Base-by-base conservation (phyloP, 345 rosid species). In the Brassica carinata region DNA sequence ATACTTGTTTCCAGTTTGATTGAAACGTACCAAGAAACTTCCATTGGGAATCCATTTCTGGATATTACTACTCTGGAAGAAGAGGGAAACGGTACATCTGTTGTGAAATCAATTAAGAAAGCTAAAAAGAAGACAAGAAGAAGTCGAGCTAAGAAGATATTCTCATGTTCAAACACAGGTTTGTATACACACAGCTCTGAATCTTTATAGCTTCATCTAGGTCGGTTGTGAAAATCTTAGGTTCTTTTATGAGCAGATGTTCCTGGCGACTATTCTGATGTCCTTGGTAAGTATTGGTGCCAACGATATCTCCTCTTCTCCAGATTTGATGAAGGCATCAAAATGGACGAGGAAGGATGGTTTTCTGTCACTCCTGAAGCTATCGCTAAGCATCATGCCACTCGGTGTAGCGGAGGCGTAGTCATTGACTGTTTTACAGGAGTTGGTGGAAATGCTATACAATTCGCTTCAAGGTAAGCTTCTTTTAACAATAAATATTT, bases 331-430 rank as follows among this genome's bases (percentile, higher is more conserved):
- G 87, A 86, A 55, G 99, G 98, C 70, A 85, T 93, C 73, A 84
- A 78, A 87, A 92, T 95, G 99, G 97, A 95, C 8, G 92, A 91
- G 84, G 99, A 95, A 87, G 98, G 98, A 63, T 95, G 99, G 99
- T 95, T 93, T 88, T 95, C 98, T 84, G 99, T 93, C 71, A 96
- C 97, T 43, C 97, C 99, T 33, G 98, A 96, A 81, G 71, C 78
- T 81, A 88, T 96, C 73, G 97, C 99, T 23, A 83, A 85, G 86
- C 97, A 93, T 83, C 99, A 93, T 36, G 94, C 99, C 15, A 69
- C 85, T 0, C 94, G 89, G 31, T 91, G 97, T 84, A 85, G 75
- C 1, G 72, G 68, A 81, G 90, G 89, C 72, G 33, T 85, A 66
- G 64, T 93, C 72, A 84, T 96, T 67, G 99, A 96, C 75, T 88